A percentile compares a stretch with the other conserved stretches of the same genome.
phyloP scores from a whole-genome alignment of 495 filamentous ascomycete species.

The Penicillium nucicola region DNA sequence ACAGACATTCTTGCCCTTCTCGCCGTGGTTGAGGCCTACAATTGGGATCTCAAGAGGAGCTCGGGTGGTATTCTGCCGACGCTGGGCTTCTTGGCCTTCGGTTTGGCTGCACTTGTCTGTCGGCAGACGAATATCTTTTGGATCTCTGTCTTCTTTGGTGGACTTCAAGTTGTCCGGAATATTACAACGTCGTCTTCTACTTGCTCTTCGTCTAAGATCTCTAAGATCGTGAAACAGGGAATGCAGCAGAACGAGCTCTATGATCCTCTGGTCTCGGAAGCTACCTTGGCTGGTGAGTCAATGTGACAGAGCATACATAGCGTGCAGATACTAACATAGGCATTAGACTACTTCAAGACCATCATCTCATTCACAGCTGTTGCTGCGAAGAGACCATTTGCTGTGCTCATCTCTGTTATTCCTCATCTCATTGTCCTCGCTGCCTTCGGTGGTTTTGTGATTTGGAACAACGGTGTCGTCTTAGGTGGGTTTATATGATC shows the following conservation, averaged over 20 bases:
- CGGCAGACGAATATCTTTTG: constrained; percentile 97
- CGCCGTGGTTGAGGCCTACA: constrained; percentile 63
- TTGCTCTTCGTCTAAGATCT: constrained; percentile 19
- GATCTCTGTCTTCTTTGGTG: constrained; percentile 84
- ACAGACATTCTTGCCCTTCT: constrained; percentile 71
- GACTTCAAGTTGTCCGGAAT: constrained; percentile 58
- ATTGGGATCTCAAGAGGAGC: constrained; percentile 51
- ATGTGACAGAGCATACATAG: background rate
- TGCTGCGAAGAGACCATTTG: constrained; percentile 46
- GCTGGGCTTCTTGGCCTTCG: constrained; percentile 48
- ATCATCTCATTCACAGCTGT: constrained; percentile 58
- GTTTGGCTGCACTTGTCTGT: constrained; percentile 65
- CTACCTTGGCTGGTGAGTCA: constrained; percentile 53
- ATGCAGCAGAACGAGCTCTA: constrained; percentile 58
- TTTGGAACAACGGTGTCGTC: constrained; percentile 88
- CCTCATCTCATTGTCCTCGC: constrained; percentile 68
- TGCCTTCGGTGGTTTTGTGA: constrained; percentile 70
- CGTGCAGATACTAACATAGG: constrained; percentile 18
- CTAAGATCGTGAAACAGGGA: constrained; percentile 27
- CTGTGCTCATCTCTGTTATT: constrained; percentile 49
- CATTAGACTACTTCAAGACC: constrained; percentile 57
- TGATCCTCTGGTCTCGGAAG: constrained; percentile 57
- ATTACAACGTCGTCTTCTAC: constrained; percentile 27
- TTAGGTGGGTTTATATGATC: constrained; percentile 54
- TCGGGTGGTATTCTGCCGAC: constrained; percentile 18